Evolutionary conservation across 2,329 filamentous ascomycete species (phyloP), one percentile per base, ranked within the genome.

Genomic region (Aspergillus glaucus): DNA sequence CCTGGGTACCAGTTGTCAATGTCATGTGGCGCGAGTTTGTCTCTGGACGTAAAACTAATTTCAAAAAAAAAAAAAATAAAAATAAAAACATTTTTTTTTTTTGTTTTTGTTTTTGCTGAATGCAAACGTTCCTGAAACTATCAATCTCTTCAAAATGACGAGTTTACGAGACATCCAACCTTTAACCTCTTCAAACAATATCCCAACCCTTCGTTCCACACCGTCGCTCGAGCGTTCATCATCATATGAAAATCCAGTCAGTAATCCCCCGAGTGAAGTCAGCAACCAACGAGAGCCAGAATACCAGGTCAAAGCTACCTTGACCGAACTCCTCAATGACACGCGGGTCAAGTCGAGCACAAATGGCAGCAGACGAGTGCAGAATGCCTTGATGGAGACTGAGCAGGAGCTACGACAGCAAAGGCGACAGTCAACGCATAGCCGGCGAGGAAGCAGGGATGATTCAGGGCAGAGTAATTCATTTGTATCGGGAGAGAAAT

Each of bases 321-420:
- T 84, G 56, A 84, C 79, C 5, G 79, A 82, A 62, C 73, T 84
- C 12, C 74, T 84, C 57, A 84, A 82, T 66, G 82, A 78, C 64
- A 75, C 79, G 21, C 67, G 74, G 34, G 77, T 81, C 14, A 76
- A 79, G 39, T 65, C 62, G 42, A 77, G 81, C 51, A 65, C 67
- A 24, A 68, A 71, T 1, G 76, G 80, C 60, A 77, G 80, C 43
- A 79, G 74, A 51, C 82, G 78, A 76, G 77, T 82, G 30, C 80
- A 82, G 62, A 72, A 75, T 17, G 70, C 79, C 12, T 68, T 84
- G 22, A 76, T 84, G 75, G 78, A 82, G 56, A 81, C 79, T 17
- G 79, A 83, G 59, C 76, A 77, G 58, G 79, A 82, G 56, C 65
- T 82, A 48, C 50, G 52, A 22, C 46, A 46, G 34, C 30, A 55